Base-by-base conservation (phyloP, 1,284 basidiomycete genomes). In the Pseudozyma pruni region DNA sequence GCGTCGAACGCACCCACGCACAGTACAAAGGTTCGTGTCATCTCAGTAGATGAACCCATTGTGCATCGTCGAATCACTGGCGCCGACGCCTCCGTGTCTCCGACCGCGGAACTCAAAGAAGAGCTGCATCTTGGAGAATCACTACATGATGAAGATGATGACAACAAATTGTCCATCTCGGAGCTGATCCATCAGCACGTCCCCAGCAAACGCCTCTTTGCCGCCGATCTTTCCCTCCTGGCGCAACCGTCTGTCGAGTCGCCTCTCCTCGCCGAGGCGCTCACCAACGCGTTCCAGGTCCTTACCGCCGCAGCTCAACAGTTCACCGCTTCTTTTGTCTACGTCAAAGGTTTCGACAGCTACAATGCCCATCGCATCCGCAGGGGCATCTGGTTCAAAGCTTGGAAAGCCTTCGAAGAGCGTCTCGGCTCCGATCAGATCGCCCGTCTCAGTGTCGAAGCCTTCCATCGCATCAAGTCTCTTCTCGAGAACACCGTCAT, bases 341-440 rank as follows among this genome's bases (percentile, higher is more conserved):
- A 63, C 44, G 69, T 72, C 23, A 57, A 57, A 17, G 69, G 69
- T 29, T 72, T 69, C 34, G 69, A 72, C 48, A 53, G 42, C 34
- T 72, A 72, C 43, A 72, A 72, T 40, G 59, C 66, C 3, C 59
- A 61, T 22, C 56, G 69, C 43, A 72, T 72, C 20, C 56, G 69
- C 17, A 45, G 69, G 34, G 69, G 69, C 31, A 72, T 72, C 51
- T 59, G 59, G 49, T 56, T 61, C 51, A 61, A 60, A 23, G 63
- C 63, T 5, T 72, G 69, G 69, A 54, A 61, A 27, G 64, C 54
- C 2, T 61, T 72, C 25, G 64, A 69, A 20, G 55, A 60, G 35
- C 54, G 48, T 23, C 54, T 64, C 16, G 61, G 61, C 13, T 49
- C 50, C 17, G 50, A 58, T 8, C 45, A 64, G 25, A 43, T 58